Base-by-base conservation (phyloP, 257 asterid species). In the Solanum lycopersicoides region DNA sequence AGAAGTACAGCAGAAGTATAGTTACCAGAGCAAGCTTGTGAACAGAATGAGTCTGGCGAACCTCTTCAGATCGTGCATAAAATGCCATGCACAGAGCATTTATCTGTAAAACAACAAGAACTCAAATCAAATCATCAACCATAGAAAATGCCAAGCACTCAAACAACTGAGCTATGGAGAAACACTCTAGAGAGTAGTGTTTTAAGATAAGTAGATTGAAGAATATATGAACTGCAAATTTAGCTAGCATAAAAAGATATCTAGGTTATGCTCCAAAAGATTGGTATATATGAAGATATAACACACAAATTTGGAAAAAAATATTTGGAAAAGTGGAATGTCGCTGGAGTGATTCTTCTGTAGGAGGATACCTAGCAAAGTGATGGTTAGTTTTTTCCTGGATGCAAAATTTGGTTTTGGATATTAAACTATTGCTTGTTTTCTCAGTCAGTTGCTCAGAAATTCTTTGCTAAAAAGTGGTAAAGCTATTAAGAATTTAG, bases 51-150 rank as follows among this genome's bases (percentile, higher is more conserved):
- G 94, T 97, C 93, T 94, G 98, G 88, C 98, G 97, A 91, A 95
- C 98, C 91, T 97, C 98, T 92, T 97, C 97, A 42, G 99, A 97
- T 21, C 96, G 98, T 42, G 99, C 99, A 91, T 94, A 95, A 89
- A 97, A 97, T 86, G 98, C 99, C 99, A 97, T 97, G 92, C 99
- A 97, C 94, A 97, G 91, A 79, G 98, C 98, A 89, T 94, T 91
- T 86, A 97, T 97, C 99, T 97, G 96, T 88, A 86, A 86, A 86
- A 74, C 86, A 83, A 45, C 5, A 44, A 25, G 16, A 41, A 32
- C 59, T 76, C 37, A 76, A 86, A 47, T 32, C 39, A 44, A n/a
- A 77, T 44, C 83, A n/a, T 79, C 65, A 79, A 28, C 25, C 65
- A 79, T 15, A 25, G 37, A n/a, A 41, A 79, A 44, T 44, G 15